Conservation (phyloP, 257 asterid genomes). For the Orobanche coerulescens region DNA sequence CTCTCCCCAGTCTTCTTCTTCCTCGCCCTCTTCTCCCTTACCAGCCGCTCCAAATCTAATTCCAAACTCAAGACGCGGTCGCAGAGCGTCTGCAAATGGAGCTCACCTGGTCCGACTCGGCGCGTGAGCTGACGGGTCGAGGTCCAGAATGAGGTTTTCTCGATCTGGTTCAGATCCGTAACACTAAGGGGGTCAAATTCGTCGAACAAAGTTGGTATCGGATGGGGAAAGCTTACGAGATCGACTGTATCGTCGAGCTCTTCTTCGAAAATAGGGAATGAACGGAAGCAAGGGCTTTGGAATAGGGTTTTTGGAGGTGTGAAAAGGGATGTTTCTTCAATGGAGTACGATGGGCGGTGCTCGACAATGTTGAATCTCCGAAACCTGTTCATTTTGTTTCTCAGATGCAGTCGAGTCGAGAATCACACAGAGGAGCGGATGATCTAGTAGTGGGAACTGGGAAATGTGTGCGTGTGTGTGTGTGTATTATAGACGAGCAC, state of each 20-base stretch:
- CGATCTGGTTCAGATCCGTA: constrained; percentile 64
- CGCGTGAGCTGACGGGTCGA: constrained; percentile 40
- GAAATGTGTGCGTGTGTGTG: no score
- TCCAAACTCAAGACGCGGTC: constrained; percentile 62
- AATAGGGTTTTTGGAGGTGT: constrained; percentile 27
- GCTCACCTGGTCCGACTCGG: constrained; percentile 32
- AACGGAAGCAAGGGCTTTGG: constrained; percentile 29
- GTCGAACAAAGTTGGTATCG: constrained; percentile 17
- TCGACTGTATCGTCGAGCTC: no score
- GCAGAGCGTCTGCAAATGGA: constrained; percentile 32
- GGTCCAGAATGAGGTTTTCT: constrained; percentile 33
- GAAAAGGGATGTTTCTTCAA: constrained; percentile 27
- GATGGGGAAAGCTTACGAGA: constrained; percentile 22
- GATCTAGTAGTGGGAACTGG: no score
- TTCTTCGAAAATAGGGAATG: constrained; percentile 21
- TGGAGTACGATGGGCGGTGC: constrained; percentile 27
- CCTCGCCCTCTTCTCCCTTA: constrained; percentile 22
- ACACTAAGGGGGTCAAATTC: constrained; percentile 43
- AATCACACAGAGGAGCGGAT: neutral
- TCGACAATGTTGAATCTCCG: constrained; percentile 43
- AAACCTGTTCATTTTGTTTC: constrained; percentile 38
- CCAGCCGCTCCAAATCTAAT: constrained; percentile 36
- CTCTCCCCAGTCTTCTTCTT: constrained; percentile 39
- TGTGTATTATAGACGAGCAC: no score
- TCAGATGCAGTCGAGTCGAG: constrained; percentile 8